phyloP scores from a whole-genome alignment of 2,329 filamentous ascomycete species.

The Microthyrium microscopicum region DNA sequence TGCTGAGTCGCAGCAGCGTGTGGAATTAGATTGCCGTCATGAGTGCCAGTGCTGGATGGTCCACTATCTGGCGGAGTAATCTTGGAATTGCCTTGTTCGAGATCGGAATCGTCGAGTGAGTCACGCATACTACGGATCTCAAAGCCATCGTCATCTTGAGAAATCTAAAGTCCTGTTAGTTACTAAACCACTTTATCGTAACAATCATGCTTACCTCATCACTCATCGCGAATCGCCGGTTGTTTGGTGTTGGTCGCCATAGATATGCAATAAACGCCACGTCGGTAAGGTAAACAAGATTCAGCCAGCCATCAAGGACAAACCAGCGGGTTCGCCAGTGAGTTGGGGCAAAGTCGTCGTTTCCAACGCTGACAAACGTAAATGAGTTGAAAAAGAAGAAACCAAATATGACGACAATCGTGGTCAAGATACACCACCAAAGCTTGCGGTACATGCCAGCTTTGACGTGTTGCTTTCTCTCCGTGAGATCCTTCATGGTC shows the following conservation, averaged over 20 bases:
- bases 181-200: too few relatives aligned
- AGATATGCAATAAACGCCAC: conserved; percentile 88
- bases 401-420: conserved; percentile 86
- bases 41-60: conserved; percentile 4
- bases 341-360: conserved; percentile 81
- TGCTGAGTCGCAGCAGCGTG: neutral
- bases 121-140: conserved; percentile 87
- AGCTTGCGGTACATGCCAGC: conserved; percentile 94
- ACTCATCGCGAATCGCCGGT: conserved; percentile 94
- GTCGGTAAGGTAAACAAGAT: conserved; percentile 87
- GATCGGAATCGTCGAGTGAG: conserved; percentile 46
- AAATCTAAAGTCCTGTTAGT: conserved; percentile 42
- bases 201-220: conserved; percentile 49
- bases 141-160: conserved; percentile 96
- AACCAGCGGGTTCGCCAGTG: conserved; percentile 99
- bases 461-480: conserved; percentile 87
- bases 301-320: conserved; percentile 90
- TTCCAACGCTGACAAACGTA: conserved; percentile 70
- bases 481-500: conserved; percentile 90
- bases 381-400: conserved; percentile 99
- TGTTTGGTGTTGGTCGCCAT: conserved; percentile 93
- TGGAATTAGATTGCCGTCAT: neutral
- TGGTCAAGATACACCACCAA: conserved; percentile 92
- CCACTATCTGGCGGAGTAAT: conserved; percentile 21
- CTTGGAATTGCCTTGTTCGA: conserved; percentile 31